Percentiles rank a stretch among this genome's conserved stretches.
phyloP scores from a whole-genome alignment of 2,329 filamentous ascomycete genomes.

The Diaporthe vexans region DNA sequence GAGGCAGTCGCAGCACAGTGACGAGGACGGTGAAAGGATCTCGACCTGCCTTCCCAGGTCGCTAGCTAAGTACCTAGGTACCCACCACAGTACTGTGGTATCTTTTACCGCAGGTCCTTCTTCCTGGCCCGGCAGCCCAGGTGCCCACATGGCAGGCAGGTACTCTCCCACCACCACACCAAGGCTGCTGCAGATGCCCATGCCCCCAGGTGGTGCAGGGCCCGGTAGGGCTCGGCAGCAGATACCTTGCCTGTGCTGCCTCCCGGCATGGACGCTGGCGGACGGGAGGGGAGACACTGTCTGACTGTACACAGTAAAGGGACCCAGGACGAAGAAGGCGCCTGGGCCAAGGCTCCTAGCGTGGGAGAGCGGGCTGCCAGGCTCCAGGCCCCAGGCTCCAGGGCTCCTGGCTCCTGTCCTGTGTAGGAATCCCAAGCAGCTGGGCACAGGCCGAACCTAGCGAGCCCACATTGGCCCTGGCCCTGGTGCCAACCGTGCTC shows the following conservation, averaged over 20 bases:
- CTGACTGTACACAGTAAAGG: not conserved
- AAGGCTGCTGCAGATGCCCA: constrained; percentile 5
- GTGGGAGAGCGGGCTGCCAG: constrained; percentile 20
- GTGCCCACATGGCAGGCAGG: constrained; percentile 22
- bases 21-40: not conserved
- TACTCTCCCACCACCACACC: not conserved
- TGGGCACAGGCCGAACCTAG: constrained; percentile 21
- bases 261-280: not conserved
- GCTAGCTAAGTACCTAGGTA: too few species aligned
- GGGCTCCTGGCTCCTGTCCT: not conserved
- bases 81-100: too few species aligned
- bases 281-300: too few species aligned
- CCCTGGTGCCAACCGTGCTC: not conserved
- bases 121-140: not conserved
- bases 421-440: not conserved
- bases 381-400: not conserved
- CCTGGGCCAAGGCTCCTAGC: constrained; percentile 8
- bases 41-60: too few species aligned
- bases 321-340: not conserved
- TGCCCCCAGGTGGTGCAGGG: constrained; percentile 2
- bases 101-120: too few species aligned
- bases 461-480: constrained; percentile 5
- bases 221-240: not conserved
- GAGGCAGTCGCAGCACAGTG: not conserved
- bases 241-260: constrained; percentile 1